Base-by-base conservation (phyloP, 106 monocot species). In the Apostasia shenzhenica region DNA sequence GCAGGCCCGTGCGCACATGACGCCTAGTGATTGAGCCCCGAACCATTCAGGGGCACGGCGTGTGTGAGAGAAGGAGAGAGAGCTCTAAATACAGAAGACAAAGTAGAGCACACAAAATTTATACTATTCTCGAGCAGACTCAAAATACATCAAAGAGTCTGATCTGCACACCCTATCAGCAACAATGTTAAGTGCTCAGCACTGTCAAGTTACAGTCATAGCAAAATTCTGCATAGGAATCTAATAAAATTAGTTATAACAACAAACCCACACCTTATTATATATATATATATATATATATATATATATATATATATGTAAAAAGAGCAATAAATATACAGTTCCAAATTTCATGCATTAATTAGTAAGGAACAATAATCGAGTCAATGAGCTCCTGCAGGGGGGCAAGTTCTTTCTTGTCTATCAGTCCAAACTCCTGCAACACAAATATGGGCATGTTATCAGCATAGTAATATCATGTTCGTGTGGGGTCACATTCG, bases 361-460 rank as follows among this genome's bases (percentile, higher is more conserved):
- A 47, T 65, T 73, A 97, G 59, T 87, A 97, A 10, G 92, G 87
- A 71, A 90, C 74, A 6, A 89, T 87, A 38, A 97, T 97, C 2
- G 97, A 89, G 54, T 97, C 97, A 67, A 97, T 92, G 1, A 97
- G 89, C 76, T 97, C 95, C 74, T 97, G 92, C 56, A 97, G 89
- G 14, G 97, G 97, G 41, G 92, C 97, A 37, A 97, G 89, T 63
- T 97, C 97, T 77, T 92, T 97, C 84, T 97, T 97, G 77, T 97
- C 97, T 66, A 97, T 89, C 86, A 92, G 81, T 5, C 82, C 86
- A 59, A 97, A 97, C 65, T 97, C 95, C 97, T 97, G 84, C 70
- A 78, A 54, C 44, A 73, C 14, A 69, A 75, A 39, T 48, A 58
- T 7, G 46, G 43, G 39, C 8, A 66, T 26, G 14, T 53, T 4